phyloP scores from a whole-genome alignment of 495 filamentous ascomycete genomes.

The Mytilinidion resinicola region DNA sequence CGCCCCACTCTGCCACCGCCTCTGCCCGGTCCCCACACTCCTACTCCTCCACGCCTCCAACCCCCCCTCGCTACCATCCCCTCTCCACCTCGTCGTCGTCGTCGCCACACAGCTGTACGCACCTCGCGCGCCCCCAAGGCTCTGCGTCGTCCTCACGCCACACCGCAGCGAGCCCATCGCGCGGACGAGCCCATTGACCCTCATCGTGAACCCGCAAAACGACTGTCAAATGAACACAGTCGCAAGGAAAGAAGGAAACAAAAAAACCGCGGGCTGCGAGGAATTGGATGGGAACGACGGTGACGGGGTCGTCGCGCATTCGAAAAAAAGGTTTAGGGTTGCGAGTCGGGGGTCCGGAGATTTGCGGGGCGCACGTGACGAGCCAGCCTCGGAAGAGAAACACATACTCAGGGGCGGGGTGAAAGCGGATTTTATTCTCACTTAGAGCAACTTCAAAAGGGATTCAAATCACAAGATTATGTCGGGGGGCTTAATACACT shows the following conservation, averaged over 20 bases:
- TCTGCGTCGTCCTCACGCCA: conserved; percentile 6
- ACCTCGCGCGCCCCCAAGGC: too few species aligned
- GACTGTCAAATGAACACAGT: not conserved
- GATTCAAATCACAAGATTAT: too few species aligned
- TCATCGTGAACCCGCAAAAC: conserved; percentile 13
- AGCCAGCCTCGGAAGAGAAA: not conserved
- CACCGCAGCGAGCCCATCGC: conserved; percentile 10
- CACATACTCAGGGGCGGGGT: not conserved
- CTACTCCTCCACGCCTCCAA: not conserved
- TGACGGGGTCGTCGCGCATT: not conserved
- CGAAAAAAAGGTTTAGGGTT: conserved; percentile 12
- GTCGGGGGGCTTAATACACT: too few species aligned
- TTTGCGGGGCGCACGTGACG: not conserved
- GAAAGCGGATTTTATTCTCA: not conserved
- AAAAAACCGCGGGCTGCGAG: too few species aligned
- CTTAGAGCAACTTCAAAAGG: not conserved
- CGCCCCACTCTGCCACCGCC: conserved; percentile 28
- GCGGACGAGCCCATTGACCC: conserved; percentile 19
- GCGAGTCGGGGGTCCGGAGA: conserved; percentile 8
- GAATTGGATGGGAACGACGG: not conserved
- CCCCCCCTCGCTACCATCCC: not conserved
- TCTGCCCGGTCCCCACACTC: conserved; percentile 8
- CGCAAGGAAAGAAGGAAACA: conserved; percentile 6
- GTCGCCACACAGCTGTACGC: too few species aligned
- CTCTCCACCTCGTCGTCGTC: not conserved